These are phyloP conservation scores for Neoboletus magnificus DNA, from an alignment of 768 basidiomycete genomes.

Conservation along the genomic window DNA sequence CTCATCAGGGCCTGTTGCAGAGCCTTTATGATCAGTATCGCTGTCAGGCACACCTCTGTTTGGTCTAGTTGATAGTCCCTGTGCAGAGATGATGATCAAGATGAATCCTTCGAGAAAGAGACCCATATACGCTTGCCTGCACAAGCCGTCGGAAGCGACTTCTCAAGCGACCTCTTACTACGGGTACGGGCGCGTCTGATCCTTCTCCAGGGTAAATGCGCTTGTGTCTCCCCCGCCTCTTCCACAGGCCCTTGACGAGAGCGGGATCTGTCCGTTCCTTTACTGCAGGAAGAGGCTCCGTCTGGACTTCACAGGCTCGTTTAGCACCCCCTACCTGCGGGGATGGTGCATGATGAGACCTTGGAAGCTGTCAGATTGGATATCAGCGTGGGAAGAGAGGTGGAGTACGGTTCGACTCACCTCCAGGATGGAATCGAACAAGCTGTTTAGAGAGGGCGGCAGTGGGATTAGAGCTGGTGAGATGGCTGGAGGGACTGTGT, in stretches of 20 bases:
- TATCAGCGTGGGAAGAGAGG: not conserved
- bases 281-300: not conserved
- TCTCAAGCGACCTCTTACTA: conserved; percentile 2
- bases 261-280: not conserved
- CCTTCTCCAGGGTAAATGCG: not conserved
- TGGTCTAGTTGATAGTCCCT: conserved; percentile 8
- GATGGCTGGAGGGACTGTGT: not conserved
- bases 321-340: not conserved
- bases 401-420: not conserved
- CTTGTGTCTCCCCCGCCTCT: conserved; percentile 1
- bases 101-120: not conserved
- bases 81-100: not conserved
- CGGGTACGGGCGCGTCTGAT: not conserved
- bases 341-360: conserved; percentile 2
- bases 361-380: conserved; percentile 12
- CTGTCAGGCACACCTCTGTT: not conserved
- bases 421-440: conserved; percentile 18
- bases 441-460: conserved; percentile 19
- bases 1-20: not conserved
- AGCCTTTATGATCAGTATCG: not conserved
- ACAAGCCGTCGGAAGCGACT: conserved; percentile 15
- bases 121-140: conserved; percentile 5
- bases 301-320: conserved; percentile 5
- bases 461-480: conserved; percentile 23
- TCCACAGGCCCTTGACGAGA: conserved; percentile 14